Base-by-base conservation (phyloP, 352 stramenopile genomes). In the Blastocystis sp. region DNA sequence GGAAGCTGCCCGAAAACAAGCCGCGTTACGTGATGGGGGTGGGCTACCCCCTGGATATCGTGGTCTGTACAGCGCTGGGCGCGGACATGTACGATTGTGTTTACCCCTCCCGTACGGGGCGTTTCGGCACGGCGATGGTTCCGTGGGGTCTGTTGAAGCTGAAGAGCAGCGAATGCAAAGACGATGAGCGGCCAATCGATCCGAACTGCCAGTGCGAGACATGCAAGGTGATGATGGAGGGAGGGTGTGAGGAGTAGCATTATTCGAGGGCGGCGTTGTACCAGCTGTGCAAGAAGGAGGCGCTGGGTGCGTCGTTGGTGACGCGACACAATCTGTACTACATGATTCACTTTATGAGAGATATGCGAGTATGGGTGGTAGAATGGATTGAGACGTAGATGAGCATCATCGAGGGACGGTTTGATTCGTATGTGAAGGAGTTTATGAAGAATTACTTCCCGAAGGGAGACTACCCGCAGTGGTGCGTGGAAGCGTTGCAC, bases 41-140 rank as follows among this genome's bases (percentile, higher is more conserved):
- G 3, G 96, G 96, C 19, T 98, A 98, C 91, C 95, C 96, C 40
- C 82, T 98, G 4, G 95, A 98, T 90, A 92, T 99, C 21, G 95
- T 98, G 1, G 94, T 98, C 42, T 98, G 96, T 91, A 97, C 94
- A 34, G 95, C 94, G 4, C 90, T 98, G 3, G 96, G 96, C 40
- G 95, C 98, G 3, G 95, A 99, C 90, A 98, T 98, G 95, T 96
- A 90, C 64, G 96, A 98, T 92, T 99, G 95, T 90, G 95, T 98
- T 9, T 98, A 97, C 91, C 95, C 96, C 4, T 98, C 95, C 62
- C 92, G 95, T 52, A 98, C 95, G 42, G 96, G 94, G 48, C 90
- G 96, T 28, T 98, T 98, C 90, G 96, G 96, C 38, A 96, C 96
- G 1, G 96, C 95, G 10, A 93, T 98, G 84, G 91, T 94, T 28